Evolutionary conservation across 805 yeast species (phyloP).

Genomic region (Clavispora phyllophila): DNA sequence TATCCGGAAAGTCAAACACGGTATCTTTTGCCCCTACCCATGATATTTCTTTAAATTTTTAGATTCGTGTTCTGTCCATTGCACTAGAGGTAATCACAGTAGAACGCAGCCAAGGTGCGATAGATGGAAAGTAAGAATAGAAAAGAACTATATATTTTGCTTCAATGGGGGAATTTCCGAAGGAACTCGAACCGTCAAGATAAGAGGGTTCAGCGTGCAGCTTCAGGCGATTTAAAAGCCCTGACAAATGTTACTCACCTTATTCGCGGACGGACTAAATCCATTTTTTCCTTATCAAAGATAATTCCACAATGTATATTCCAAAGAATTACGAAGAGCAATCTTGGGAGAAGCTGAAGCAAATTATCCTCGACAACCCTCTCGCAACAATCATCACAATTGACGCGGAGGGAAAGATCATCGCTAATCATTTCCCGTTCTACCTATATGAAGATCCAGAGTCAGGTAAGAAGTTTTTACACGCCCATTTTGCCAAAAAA

Average conservation of each 20-base stretch:
- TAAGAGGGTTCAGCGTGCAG: no score
- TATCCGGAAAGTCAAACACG: not conserved
- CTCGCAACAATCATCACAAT: slow-evolving; percentile 47
- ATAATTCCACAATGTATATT: slow-evolving; percentile 30
- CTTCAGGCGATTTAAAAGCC: no score
- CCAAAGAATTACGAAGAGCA: slow-evolving; percentile 28
- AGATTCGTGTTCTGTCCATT: no score
- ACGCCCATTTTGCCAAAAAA: slow-evolving; percentile 50
- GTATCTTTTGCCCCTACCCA: no score
- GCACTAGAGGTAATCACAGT: no score
- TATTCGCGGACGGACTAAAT: not conserved
- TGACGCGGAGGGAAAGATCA: slow-evolving; percentile 33
- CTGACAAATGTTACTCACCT: not conserved
- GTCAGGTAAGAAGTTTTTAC: slow-evolving; percentile 36
- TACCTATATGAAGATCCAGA: slow-evolving; percentile 30
- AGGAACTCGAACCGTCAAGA: no score
- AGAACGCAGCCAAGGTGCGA: no score
- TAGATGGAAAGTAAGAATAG: no score
- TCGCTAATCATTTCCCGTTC: slow-evolving; percentile 58
- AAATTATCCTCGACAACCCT: slow-evolving; percentile 44
- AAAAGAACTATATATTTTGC: no score
- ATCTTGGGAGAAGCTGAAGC: slow-evolving; percentile 33
- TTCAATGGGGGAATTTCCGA: no score
- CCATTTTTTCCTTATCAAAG: not conserved
- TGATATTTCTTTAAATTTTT: no score